Percentiles rank a stretch among this genome's conserved stretches.
These are phyloP conservation scores for Aspergillus niger DNA, from an alignment of 2,329 filamentous ascomycete genomes.

Conservation along the genomic window DNA sequence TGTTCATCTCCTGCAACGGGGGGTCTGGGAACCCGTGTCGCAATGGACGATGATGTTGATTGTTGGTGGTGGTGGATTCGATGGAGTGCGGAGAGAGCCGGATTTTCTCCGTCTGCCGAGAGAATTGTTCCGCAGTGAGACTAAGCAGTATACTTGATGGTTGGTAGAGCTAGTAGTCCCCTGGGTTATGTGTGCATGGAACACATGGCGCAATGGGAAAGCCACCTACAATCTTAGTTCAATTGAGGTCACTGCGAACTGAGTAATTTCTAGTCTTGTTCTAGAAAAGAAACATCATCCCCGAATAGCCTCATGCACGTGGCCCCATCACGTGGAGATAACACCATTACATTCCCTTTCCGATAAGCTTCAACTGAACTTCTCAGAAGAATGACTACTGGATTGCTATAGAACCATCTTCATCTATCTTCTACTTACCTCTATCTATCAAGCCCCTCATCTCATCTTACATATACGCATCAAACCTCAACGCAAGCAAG, in stretches of 20 bases:
- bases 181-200: too few species aligned
- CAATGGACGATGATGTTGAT: not conserved
- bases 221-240: too few species aligned
- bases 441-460: not conserved
- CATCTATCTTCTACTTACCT: not conserved
- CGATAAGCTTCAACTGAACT: not conserved
- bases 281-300: too few species aligned
- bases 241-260: too few species aligned
- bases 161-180: too few species aligned
- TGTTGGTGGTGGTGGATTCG: not conserved
- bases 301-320: not conserved
- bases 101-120: constrained; percentile 22
- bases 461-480: not conserved
- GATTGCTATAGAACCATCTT: not conserved
- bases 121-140: constrained; percentile 20
- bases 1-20: constrained; percentile 42
- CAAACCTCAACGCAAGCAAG: not conserved
- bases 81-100: not conserved
- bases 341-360: not conserved
- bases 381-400: not conserved
- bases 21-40: constrained; percentile 1
- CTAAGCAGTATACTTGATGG: too few species aligned
- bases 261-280: too few species aligned
- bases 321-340: constrained; percentile 23
- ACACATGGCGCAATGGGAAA: too few species aligned